Percentiles rank a stretch among this genome's conserved stretches.
Evolutionary conservation across 352 stramenopile species (phyloP).

Genomic region (Phytophthora niederhauseri): DNA sequence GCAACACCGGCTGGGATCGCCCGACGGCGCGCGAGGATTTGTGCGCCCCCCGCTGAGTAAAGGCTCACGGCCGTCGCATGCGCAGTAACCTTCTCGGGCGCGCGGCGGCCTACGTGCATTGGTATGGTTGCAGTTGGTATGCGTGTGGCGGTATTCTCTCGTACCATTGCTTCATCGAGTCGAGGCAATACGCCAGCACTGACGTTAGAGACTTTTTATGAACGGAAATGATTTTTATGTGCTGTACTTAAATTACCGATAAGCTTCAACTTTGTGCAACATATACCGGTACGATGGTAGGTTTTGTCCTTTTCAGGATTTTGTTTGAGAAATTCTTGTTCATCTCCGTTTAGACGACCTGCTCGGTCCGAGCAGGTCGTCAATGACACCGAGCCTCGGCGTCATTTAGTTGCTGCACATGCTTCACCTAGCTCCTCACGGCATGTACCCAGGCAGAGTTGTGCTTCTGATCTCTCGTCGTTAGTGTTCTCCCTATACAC

Average conservation of each 20-base stretch:
- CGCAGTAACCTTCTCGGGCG: constrained; percentile 8
- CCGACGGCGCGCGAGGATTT: constrained; percentile 26
- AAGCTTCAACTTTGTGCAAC: not conserved
- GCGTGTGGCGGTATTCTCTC: no score
- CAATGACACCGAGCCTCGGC: no score
- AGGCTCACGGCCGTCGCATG: not conserved
- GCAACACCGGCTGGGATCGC: constrained; percentile 21
- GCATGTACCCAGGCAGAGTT: no score
- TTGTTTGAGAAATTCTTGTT: no score
- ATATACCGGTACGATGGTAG: not conserved
- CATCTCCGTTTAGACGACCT: no score
- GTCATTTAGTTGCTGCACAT: no score
- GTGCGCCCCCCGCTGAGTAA: constrained; percentile 9
- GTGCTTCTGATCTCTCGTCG: no score
- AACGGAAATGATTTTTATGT: constrained; percentile 1
- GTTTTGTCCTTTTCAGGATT: no score
- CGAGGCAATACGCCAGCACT: not conserved
- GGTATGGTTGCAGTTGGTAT: no score
- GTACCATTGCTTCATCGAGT: not conserved
- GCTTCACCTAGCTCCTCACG: no score
- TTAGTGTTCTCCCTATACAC: no score
- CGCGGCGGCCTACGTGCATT: not conserved
- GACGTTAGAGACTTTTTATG: not conserved
- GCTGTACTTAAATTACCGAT: not conserved
- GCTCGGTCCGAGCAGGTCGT: no score